A percentile compares a stretch with the other conserved stretches of the same genome.
These are phyloP conservation scores for Teratosphaeria zuluensis DNA, from an alignment of 2,329 filamentous ascomycete species.

Conservation along the genomic window DNA sequence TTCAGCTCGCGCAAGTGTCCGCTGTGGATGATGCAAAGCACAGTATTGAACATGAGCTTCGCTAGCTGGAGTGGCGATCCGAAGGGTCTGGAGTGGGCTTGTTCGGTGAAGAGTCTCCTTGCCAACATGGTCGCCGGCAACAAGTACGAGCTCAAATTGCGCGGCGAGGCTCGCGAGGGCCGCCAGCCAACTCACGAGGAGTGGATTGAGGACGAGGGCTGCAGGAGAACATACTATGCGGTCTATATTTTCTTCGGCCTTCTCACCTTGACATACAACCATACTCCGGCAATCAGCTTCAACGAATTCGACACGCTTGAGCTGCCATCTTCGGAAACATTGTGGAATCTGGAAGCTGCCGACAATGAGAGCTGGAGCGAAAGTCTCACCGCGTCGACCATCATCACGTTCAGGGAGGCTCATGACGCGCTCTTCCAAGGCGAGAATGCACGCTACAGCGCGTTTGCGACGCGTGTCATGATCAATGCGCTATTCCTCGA, in stretches of 20 bases:
- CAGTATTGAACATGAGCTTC: constrained; percentile 95
- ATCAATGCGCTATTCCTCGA: constrained; percentile 97
- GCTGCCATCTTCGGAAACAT: constrained; percentile 81
- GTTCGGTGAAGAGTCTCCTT: constrained; percentile 94
- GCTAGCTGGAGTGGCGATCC: constrained; percentile 98
- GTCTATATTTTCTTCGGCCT: constrained; percentile 99
- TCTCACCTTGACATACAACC: constrained; percentile 90
- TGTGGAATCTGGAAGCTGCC: constrained; percentile 77
- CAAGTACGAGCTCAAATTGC: constrained; percentile 88
- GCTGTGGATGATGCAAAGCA: constrained; percentile 96
- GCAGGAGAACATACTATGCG: constrained; percentile 91
- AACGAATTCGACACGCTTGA: constrained; percentile 94
- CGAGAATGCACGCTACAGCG: constrained; percentile 81
- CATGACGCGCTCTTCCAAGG: constrained; percentile 95
- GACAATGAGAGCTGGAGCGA: constrained; percentile 83
- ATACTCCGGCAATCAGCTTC: constrained; percentile 95
- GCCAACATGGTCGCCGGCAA: constrained; percentile 99
- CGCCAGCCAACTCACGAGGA: constrained; percentile 69
- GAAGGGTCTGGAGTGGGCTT: constrained; percentile 96
- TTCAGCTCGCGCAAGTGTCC: constrained; percentile 97
- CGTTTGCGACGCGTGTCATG: constrained; percentile 94
- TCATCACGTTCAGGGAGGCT: constrained; percentile 82
- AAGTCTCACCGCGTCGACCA: constrained; percentile 58
- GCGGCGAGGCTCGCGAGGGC: constrained; percentile 75
- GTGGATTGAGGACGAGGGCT: constrained; percentile 96